Evolutionary conservation across 148 eudicot genomes (phyloP), one percentile per base, ranked within the genome.

Genomic region (Persicaria maculosa): DNA sequence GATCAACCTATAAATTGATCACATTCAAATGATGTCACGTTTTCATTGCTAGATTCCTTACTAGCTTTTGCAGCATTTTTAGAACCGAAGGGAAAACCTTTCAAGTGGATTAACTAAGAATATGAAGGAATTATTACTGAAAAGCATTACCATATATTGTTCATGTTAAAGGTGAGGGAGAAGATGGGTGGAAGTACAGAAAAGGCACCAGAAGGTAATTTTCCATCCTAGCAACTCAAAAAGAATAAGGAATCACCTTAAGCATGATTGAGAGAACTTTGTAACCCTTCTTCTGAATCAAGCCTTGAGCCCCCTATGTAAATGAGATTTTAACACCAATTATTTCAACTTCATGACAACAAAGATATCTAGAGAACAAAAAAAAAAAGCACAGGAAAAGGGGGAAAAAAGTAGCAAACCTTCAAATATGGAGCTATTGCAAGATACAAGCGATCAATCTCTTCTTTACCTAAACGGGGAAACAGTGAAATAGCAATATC

Each of bases 281-380:
- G 76, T 96, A 96, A 57, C 97, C 97, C 84, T 89, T 92, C 89
- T 96, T 96, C 83, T 96, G 99, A 79, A 96, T 80, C 78, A 86
- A 78, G 71, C 99, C 91, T 68, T 90, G 91, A n/a, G 11, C 80
- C 75, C 89, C 97, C 99, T 96, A 83, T 46, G 77, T 74, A 45
- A 19, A 78, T 2, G 9, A 64, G 44, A n/a, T 64, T 6, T 69
- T 47, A 65, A 54, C 47, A 9, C 45, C 17, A 40, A 65, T 40
- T 7, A 65, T 12, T 65, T 12, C 4, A 4, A 43, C 70, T 25
- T n/a, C 70, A 40, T 65, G 16, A 40, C 70, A 65, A 0, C 2
- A 48, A 9, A 48, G 11, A 9, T 48, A n/a, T 0, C 46, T 25
- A 82, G 31, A 54, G 22, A 9, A 65, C 11, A 17, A 44, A 70